Evolutionary conservation across 768 basidiomycete genomes (phyloP), one percentile per base, ranked within the genome.

Genomic region (Psilocybe azurescens): DNA sequence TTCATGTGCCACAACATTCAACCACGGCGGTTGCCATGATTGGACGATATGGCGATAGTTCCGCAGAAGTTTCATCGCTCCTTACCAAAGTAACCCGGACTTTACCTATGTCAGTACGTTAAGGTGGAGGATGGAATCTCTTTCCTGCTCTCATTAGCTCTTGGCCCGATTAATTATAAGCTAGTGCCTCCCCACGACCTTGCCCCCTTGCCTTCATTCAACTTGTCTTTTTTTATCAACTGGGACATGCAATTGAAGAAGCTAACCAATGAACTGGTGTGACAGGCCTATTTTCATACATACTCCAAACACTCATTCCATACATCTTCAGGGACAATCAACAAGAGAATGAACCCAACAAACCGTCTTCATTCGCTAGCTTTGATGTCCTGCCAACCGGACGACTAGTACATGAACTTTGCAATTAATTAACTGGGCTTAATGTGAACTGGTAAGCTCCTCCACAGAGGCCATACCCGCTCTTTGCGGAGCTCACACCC

Each of bases 251-350:
- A 59, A 47, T 51, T 36, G 33, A 29, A 49, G 44, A 56, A 47
- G 33, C 60, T 32, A 24, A 24, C 38, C 59, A 48, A 49, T 41
- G 49, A 50, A 47, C 29, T 49, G 53, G 53, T 39, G 38, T 56
- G 60, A 61, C 60, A 61, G 38, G 50, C 47, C 60, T 56, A 55
- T 61, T 56, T 61, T 56, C 60, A 48, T 55, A 7, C 36, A 51
- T 29, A 48, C 33, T 30, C 36, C 53, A 50, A 7, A 1, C 9
- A 47, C 28, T 41, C 28, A 16, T 16, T 20, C 33, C 33, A 30
- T 2, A 36, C 41, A 39, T 28, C 53, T 13, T 33, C 60, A 61
- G 48, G 54, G 48, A 7, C 29, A 38, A 11, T 50, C 9, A 48
- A 14, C 36, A 50, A 36, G 11, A 47, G 38, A 32, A 51, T 16